Percentiles rank a stretch among this genome's conserved stretches.
Evolutionary conservation across 2,329 filamentous ascomycete genomes (phyloP).

Genomic region (Tolypocladium capitatum): DNA sequence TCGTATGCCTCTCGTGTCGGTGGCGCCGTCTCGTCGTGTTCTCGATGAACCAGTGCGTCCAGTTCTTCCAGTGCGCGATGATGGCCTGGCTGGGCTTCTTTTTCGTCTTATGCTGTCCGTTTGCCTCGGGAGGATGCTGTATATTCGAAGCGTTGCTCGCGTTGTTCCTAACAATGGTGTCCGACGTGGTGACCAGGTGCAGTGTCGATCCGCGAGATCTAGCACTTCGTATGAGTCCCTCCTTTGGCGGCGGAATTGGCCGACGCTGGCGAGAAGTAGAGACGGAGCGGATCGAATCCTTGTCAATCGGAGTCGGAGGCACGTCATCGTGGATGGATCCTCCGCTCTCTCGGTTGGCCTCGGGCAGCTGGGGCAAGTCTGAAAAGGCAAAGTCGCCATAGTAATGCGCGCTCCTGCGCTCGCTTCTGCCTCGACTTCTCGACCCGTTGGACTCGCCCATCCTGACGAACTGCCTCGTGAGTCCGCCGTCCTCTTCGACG

Average conservation of each 20-base stretch:
- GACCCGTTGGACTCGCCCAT: constrained; percentile 34
- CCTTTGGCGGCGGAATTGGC: constrained; percentile 75
- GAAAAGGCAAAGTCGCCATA: constrained; percentile 50
- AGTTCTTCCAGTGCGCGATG: constrained; percentile 48
- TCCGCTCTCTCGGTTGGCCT: constrained; percentile 29
- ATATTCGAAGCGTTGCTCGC: constrained; percentile 5
- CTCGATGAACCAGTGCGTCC: constrained; percentile 51
- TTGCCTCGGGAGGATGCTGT: constrained; percentile 16
- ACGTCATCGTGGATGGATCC: constrained; percentile 16
- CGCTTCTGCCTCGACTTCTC: constrained; percentile 60
- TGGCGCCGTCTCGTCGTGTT: constrained; percentile 41
- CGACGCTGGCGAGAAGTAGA: constrained; percentile 67
- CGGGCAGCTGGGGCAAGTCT: constrained; percentile 66
- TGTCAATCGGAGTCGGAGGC: constrained; percentile 65
- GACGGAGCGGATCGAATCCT: constrained; percentile 60
- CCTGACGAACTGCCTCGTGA: constrained; percentile 29
- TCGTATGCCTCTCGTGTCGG: constrained; percentile 34
- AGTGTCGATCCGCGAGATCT: constrained; percentile 72
- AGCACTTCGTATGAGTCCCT: constrained; percentile 53
- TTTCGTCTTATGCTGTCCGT: constrained; percentile 30
- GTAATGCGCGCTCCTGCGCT: constrained; percentile 58
- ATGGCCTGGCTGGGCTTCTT: constrained; percentile 46
- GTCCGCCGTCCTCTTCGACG: constrained; percentile 61
- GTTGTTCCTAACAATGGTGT: constrained; percentile 27
- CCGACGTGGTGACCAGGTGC: constrained; percentile 62